Percentiles rank a stretch among this genome's conserved stretches.
Evolutionary conservation across 1,284 basidiomycete species (phyloP).

Genomic region (Fomitopsis betulina): DNA sequence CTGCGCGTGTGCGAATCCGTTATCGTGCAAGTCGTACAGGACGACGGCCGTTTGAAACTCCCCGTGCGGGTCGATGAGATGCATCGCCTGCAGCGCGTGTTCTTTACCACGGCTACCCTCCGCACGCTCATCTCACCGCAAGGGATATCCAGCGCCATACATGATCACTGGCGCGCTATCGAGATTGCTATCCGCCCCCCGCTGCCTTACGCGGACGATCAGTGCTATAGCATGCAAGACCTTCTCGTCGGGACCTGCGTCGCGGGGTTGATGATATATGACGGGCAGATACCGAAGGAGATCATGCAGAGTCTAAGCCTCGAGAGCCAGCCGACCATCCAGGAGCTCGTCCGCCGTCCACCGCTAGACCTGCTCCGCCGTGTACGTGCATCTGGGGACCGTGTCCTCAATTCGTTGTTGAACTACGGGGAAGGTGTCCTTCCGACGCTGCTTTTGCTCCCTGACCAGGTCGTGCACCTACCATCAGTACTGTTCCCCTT

Average conservation of each 20-base stretch:
- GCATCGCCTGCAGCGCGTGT: constrained; percentile 21
- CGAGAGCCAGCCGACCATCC: not conserved
- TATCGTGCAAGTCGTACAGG: constrained; percentile 13
- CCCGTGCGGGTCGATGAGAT: constrained; percentile 15
- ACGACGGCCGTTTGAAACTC: constrained; percentile 12
- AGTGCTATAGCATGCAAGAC: constrained; percentile 22
- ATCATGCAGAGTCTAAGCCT: constrained; percentile 11
- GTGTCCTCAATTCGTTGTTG: constrained; percentile 17
- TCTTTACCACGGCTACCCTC: constrained; percentile 22
- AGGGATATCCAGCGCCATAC: constrained; percentile 10
- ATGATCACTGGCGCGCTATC: constrained; percentile 19
- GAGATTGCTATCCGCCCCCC: constrained; percentile 20
- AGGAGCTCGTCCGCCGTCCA: constrained; percentile 9
- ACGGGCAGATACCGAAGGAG: constrained; percentile 9
- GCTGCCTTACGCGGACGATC: constrained; percentile 6
- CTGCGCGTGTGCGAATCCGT: constrained; percentile 20
- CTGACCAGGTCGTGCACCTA: constrained; percentile 36
- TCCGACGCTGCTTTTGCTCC: constrained; percentile 41
- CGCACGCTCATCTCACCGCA: constrained; percentile 13
- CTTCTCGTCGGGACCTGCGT: constrained; percentile 19
- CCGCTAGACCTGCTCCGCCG: constrained; percentile 15
- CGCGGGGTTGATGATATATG: constrained; percentile 17
- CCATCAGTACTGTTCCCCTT: constrained; percentile 33
- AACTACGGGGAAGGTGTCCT: constrained; percentile 26
- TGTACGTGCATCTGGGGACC: constrained; percentile 18